These are phyloP conservation scores for Ophiostoma pallidulum DNA, from an alignment of 2,329 filamentous ascomycete species.

Conservation along the genomic window DNA sequence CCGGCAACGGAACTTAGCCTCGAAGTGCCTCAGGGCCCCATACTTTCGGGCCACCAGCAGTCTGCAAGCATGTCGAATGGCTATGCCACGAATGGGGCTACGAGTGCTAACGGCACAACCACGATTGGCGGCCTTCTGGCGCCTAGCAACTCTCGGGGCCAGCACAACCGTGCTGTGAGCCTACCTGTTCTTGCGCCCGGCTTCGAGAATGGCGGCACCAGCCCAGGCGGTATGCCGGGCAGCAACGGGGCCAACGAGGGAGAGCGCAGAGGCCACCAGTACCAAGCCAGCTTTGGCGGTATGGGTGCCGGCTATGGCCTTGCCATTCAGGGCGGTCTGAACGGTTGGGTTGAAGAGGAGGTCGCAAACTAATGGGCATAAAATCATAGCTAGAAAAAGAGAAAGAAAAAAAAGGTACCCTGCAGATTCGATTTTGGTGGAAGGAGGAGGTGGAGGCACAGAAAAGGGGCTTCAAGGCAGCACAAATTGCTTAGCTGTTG, in stretches of 20 bases:
- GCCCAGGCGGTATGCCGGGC: conserved; percentile 39
- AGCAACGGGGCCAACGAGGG: conserved; percentile 35
- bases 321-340: conserved; percentile 53
- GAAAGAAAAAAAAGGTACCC: neutral
- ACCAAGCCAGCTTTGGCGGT: conserved; percentile 53
- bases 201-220: conserved; percentile 50
- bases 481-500: conserved; percentile 26
- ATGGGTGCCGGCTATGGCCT: conserved; percentile 50
- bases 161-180: conserved; percentile 76
- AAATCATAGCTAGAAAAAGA: conserved; percentile 3
- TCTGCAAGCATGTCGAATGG: conserved; percentile 59
- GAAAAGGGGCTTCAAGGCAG: conserved; percentile 18
- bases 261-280: conserved; percentile 55
- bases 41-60: conserved; percentile 52
- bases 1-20: conserved; percentile 47
- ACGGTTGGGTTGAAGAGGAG: conserved; percentile 60
- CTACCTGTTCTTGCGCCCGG: conserved; percentile 62
- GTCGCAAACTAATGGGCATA: conserved; percentile 43
- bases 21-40: conserved; percentile 49
- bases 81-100: conserved; percentile 38
- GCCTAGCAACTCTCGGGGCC: conserved; percentile 52
- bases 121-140: conserved; percentile 71
- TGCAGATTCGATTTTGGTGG: neutral
- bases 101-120: conserved; percentile 47
- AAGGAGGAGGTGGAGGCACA: neutral